Percentiles rank a stretch among this genome's conserved stretches.
These are phyloP conservation scores for Proliferodiscus dingleyae DNA, from an alignment of 2,329 filamentous ascomycete species.

Conservation along the genomic window DNA sequence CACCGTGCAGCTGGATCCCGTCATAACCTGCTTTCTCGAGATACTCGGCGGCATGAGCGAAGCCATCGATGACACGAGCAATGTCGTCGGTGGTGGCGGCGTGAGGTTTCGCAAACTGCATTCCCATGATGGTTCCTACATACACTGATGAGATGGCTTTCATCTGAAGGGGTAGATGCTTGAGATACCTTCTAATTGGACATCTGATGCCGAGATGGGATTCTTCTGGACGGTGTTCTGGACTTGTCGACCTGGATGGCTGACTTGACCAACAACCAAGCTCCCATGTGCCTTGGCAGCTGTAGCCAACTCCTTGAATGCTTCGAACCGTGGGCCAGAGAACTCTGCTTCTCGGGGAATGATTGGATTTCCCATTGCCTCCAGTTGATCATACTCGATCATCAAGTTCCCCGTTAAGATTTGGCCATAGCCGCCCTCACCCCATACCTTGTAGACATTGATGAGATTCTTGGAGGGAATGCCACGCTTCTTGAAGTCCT, in stretches of 20 bases:
- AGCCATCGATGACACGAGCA: slow-evolving; percentile 51
- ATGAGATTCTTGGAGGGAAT: slow-evolving; percentile 48
- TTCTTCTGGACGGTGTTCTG: slow-evolving; percentile 30
- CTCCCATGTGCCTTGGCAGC: slow-evolving; percentile 52
- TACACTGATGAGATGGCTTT: background rate
- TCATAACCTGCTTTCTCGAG: slow-evolving; percentile 57
- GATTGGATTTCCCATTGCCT: slow-evolving; percentile 52
- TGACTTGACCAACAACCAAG: slow-evolving; percentile 56
- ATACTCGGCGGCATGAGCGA: slow-evolving; percentile 57
- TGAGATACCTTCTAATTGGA: slow-evolving; percentile 33
- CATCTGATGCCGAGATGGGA: slow-evolving; percentile 38
- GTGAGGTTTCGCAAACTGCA: slow-evolving; percentile 49
- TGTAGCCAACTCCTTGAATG: slow-evolving; percentile 51
- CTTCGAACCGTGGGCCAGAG: slow-evolving; percentile 53
- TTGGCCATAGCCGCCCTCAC: slow-evolving; percentile 50
- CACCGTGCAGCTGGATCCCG: slow-evolving; percentile 36
- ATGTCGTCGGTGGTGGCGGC: slow-evolving; percentile 52
- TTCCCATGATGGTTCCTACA: slow-evolving; percentile 36
- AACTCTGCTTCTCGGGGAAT: slow-evolving; percentile 48
- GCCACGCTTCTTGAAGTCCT: slow-evolving; percentile 46
- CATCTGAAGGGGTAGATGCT: background rate
- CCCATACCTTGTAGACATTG: slow-evolving; percentile 58
- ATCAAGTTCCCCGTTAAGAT: slow-evolving; percentile 62
- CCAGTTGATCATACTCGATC: slow-evolving; percentile 56
- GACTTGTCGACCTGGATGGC: slow-evolving; percentile 51